Percentiles rank a stretch among this genome's conserved stretches.
Conservation (phyloP, 2,329 filamentous ascomycete species). For the Trichophyton rubrum region DNA sequence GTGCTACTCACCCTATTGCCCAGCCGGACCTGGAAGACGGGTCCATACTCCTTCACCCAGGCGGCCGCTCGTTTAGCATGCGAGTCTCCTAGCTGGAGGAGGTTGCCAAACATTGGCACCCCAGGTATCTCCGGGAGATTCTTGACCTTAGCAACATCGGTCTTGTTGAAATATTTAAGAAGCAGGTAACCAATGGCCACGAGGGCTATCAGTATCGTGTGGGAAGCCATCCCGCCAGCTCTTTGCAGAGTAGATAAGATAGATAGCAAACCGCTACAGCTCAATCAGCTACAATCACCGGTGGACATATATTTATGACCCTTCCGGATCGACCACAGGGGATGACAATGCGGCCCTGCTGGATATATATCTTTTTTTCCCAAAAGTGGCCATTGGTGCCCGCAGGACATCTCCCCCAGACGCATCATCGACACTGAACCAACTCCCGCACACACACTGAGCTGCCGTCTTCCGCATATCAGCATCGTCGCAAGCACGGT, state of each 20-base stretch:
- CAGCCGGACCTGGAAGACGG: constrained; percentile 54
- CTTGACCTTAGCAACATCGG: constrained; percentile 50
- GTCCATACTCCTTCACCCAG: constrained; percentile 50
- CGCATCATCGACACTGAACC: background rate
- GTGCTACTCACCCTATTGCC: constrained; percentile 48
- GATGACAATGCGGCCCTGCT: background rate
- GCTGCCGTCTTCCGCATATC: background rate
- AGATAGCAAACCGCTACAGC: background rate
- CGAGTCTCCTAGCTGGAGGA: constrained; percentile 47
- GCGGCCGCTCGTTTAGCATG: constrained; percentile 44
- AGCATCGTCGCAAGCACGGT: background rate
- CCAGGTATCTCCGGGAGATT: constrained; percentile 50
- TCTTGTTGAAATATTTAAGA: constrained; percentile 35
- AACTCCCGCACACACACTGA: background rate
- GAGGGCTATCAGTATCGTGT: constrained; percentile 18
- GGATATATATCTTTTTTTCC: background rate
- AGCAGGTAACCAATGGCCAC: constrained; percentile 29
- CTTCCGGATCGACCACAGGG: background rate
- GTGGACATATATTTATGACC: background rate
- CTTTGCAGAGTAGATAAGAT: too few relatives aligned
- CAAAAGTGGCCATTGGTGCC: background rate
- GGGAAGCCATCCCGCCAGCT: constrained; percentile 8
- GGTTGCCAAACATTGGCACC: constrained; percentile 50
- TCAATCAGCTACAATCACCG: background rate
- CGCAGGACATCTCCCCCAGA: background rate